These are phyloP conservation scores for Priceomyces carsonii DNA, from an alignment of 805 yeast species.

Conservation along the genomic window DNA sequence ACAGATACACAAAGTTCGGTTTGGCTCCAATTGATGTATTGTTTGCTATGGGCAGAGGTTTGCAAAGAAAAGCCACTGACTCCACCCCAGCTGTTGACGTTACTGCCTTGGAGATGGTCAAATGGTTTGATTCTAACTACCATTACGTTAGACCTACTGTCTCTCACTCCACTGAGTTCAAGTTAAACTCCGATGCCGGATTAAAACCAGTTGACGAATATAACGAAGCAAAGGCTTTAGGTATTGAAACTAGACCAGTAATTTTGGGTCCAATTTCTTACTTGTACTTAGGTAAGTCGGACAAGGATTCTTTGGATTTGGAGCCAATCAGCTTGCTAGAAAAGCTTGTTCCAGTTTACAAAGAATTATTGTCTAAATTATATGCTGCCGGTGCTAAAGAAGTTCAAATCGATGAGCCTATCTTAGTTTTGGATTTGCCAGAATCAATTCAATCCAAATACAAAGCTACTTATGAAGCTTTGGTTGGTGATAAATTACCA, in stretches of 20 bases:
- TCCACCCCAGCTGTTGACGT: constrained; percentile 90
- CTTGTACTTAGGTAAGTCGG: constrained; percentile 95
- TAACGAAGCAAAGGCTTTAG: constrained; percentile 96
- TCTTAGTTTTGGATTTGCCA: constrained; percentile 90
- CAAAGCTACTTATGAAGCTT: constrained; percentile 81
- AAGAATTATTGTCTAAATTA: constrained; percentile 82
- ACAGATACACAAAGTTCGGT: constrained; percentile 90
- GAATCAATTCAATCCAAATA: constrained; percentile 79
- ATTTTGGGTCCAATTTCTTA: constrained; percentile 95
- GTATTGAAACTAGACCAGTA: constrained; percentile 97
- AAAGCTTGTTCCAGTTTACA: constrained; percentile 91
- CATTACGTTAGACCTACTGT: constrained; percentile 99
- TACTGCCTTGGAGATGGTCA: constrained; percentile 98
- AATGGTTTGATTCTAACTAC: constrained; percentile 99
- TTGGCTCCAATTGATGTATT: constrained; percentile 87
- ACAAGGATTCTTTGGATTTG: constrained; percentile 93
- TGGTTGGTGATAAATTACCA: constrained; percentile 69
- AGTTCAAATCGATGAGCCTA: constrained; percentile 98
- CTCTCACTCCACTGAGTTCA: constrained; percentile 92
- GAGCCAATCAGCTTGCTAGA: constrained; percentile 89
- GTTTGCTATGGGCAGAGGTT: constrained; percentile 99
- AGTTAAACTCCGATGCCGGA: constrained; percentile 72
- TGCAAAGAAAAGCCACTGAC: constrained; percentile 94
- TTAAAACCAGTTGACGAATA: constrained; percentile 96
- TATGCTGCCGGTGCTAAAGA: constrained; percentile 92